phyloP scores from a whole-genome alignment of 2,329 filamentous ascomycete species.

The Hymenoscyphus fructigenus region DNA sequence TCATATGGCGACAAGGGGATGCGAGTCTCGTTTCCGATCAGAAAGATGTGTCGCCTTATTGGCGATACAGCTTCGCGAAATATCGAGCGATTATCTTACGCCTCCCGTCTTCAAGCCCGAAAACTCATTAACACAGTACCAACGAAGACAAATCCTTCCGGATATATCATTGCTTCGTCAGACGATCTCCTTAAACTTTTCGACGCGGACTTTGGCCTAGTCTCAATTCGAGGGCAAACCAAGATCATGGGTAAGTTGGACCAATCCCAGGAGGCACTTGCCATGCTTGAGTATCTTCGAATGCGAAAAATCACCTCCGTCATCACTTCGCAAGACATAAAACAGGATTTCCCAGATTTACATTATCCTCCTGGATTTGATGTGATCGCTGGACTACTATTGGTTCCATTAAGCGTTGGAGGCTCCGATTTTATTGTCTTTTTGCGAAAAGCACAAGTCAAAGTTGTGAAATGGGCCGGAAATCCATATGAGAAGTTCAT shows the following conservation, averaged over 20 bases:
- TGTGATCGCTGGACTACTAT: slow-evolving; percentile 72
- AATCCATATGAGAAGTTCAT: slow-evolving; percentile 81
- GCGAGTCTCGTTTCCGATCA: slow-evolving; percentile 88
- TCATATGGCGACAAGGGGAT: slow-evolving; percentile 75
- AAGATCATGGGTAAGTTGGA: slow-evolving; percentile 77
- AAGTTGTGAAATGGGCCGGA: slow-evolving; percentile 75
- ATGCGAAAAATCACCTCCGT: slow-evolving; percentile 74
- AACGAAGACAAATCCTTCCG: slow-evolving; percentile 77
- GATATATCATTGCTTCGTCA: slow-evolving; percentile 86
- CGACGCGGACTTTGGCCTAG: slow-evolving; percentile 80
- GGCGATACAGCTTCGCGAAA: slow-evolving; percentile 85
- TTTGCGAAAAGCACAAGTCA: slow-evolving; percentile 74
- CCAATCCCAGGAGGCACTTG: slow-evolving; percentile 78
- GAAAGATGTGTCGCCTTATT: slow-evolving; percentile 87
- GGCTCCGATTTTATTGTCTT: slow-evolving; percentile 63
- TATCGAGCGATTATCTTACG: slow-evolving; percentile 84
- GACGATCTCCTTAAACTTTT: slow-evolving; percentile 83
- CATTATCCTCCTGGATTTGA: slow-evolving; percentile 77
- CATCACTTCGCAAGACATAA: slow-evolving; percentile 73
- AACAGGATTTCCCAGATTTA: slow-evolving; percentile 76
- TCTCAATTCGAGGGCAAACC: slow-evolving; percentile 85
- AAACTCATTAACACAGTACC: slow-evolving; percentile 87
- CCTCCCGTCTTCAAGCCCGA: slow-evolving; percentile 77
- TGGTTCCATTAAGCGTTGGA: slow-evolving; percentile 74
- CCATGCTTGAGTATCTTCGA: slow-evolving; percentile 80